Evolutionary conservation across 257 asterid species (phyloP).

Genomic region (Asclepias syriaca): DNA sequence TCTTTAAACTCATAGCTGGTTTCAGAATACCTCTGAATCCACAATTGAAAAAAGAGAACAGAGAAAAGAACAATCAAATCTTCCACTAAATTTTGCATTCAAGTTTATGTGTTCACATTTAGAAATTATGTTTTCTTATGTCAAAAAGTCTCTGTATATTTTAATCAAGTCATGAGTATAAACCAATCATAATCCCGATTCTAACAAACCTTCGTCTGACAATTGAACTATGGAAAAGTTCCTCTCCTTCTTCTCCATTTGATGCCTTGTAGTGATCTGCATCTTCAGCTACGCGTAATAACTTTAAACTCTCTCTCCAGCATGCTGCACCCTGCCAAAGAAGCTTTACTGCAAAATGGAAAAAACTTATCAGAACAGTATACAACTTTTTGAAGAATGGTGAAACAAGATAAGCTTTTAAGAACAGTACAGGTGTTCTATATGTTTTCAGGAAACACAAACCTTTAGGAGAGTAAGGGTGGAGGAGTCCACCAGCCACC

Average conservation of each 20-base stretch:
- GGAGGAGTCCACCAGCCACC: constrained; percentile 94
- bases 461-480: constrained; percentile 98
- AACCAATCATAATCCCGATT: neutral
- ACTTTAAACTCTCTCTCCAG: constrained; percentile 84
- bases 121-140: neutral
- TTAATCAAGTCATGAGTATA: neutral
- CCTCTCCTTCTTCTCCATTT: constrained; percentile 25
- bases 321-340: constrained; percentile 85
- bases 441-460: neutral
- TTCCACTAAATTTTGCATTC: neutral
- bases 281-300: constrained; percentile 61
- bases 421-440: constrained; percentile 8
- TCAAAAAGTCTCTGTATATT: neutral
- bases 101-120: neutral
- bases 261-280: constrained; percentile 31
- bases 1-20: constrained; percentile 72
- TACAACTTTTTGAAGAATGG: neutral
- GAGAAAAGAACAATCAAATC: neutral
- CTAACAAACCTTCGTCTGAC: constrained; percentile 65
- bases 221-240: constrained; percentile 25
- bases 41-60: neutral
- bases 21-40: constrained; percentile 76
- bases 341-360: constrained; percentile 63
- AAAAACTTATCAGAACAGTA: neutral
- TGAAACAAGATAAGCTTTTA: neutral